Conservation (phyloP, 805 yeast species). For the Hanseniaspora vineae region DNA sequence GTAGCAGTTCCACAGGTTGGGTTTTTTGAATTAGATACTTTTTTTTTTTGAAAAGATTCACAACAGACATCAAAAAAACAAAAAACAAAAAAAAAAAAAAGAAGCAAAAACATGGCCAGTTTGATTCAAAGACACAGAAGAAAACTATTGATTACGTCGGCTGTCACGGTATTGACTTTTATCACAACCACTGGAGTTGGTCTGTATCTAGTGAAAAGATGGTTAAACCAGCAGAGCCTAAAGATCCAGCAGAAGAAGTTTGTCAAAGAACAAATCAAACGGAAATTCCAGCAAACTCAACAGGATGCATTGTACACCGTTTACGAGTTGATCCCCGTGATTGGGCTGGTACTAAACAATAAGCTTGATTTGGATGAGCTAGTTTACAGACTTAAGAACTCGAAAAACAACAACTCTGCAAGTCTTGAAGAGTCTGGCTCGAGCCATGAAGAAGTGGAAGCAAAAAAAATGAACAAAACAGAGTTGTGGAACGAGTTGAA, state of each 20-base stretch:
- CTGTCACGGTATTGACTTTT: constrained; percentile 11
- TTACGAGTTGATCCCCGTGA: constrained; percentile 67
- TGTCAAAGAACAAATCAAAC: constrained; percentile 55
- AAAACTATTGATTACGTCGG: constrained; percentile 14
- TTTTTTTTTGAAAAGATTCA: background rate
- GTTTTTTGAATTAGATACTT: too few relatives aligned
- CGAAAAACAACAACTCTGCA: constrained; percentile 10
- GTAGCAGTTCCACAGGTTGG: too few relatives aligned
- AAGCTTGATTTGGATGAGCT: constrained; percentile 17
- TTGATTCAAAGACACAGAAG: constrained; percentile 16
- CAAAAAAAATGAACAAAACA: constrained; percentile 29
- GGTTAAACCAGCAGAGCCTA: constrained; percentile 30
- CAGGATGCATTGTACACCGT: constrained; percentile 79
- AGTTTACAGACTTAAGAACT: constrained; percentile 6
- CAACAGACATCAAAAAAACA: background rate
- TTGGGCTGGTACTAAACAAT: constrained; percentile 29
- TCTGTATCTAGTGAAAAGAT: constrained; percentile 16
- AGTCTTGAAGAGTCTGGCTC: too few relatives aligned
- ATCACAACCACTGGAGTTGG: constrained; percentile 19
- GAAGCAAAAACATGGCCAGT: background rate
- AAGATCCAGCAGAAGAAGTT: constrained; percentile 43
- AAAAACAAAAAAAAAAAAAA: background rate
- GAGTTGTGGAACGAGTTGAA: constrained; percentile 81
- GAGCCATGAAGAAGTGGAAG: constrained; percentile 1
- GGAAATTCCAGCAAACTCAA: constrained; percentile 85